Evolutionary conservation across 805 yeast genomes (phyloP).

Genomic region (Saturnispora silvae): DNA sequence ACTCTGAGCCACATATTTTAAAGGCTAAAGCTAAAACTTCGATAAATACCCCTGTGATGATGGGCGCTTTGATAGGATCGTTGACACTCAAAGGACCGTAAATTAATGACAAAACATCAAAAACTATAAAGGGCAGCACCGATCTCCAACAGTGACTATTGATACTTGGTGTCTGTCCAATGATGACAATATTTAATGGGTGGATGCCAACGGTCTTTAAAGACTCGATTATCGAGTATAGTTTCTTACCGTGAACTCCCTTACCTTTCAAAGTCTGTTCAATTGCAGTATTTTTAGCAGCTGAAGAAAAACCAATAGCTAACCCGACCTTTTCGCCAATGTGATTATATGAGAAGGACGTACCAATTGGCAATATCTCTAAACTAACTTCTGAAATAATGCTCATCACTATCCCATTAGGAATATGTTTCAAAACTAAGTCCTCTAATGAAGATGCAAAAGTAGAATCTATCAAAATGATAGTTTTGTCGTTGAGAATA

Average conservation of each 20-base stretch:
- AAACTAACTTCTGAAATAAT: conserved; percentile 21
- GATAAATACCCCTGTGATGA: conserved; percentile 17
- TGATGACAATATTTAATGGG: conserved; percentile 20
- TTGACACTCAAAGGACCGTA: conserved; percentile 14
- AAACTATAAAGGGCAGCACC: conserved; percentile 18
- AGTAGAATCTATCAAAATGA: conserved; percentile 20
- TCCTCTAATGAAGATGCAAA: conserved; percentile 18
- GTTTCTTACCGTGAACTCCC: conserved; percentile 14
- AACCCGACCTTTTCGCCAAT: conserved; percentile 18
- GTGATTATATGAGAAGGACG: conserved; percentile 14
- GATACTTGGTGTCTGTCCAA: conserved; percentile 20
- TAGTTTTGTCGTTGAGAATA: conserved; percentile 14
- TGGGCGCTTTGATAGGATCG: conserved; percentile 4
- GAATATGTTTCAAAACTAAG: conserved; percentile 9
- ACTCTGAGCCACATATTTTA: conserved; percentile 18
- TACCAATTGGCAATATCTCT: conserved; percentile 9
- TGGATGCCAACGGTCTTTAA: conserved; percentile 19
- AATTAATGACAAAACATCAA: conserved; percentile 17
- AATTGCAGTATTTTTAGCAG: neutral
- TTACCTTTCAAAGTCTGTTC: conserved; percentile 14
- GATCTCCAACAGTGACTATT: conserved; percentile 23
- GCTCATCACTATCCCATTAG: conserved; percentile 14
- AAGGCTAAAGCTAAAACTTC: conserved; percentile 18
- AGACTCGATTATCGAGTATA: conserved; percentile 14
- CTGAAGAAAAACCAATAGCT: conserved; percentile 18